phyloP scores from a whole-genome alignment of 768 basidiomycete genomes.

The Lactifluus hygrophoroides region DNA sequence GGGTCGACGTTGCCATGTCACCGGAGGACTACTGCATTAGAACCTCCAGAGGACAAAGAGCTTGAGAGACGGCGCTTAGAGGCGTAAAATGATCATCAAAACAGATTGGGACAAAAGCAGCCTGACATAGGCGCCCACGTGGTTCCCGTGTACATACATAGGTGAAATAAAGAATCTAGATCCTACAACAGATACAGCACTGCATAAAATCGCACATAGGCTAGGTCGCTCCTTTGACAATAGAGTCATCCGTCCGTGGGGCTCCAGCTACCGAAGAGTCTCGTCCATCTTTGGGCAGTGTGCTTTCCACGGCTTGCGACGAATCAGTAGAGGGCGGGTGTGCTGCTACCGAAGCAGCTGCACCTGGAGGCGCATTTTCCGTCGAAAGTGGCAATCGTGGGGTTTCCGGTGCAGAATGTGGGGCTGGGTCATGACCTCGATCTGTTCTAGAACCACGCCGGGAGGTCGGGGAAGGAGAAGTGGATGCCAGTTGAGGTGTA shows the following conservation, averaged over 20 bases:
- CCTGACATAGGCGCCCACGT: background rate
- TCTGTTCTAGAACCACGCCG: background rate
- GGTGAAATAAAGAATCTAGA: slow-evolving; percentile 13
- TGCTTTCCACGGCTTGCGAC: background rate
- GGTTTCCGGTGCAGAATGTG: background rate
- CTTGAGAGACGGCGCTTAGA: background rate
- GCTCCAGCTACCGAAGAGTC: background rate
- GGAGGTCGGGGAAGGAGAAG: background rate
- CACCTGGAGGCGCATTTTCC: background rate
- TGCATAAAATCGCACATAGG: background rate
- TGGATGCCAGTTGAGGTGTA: background rate
- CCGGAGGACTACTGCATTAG: background rate
- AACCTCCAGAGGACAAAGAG: background rate
- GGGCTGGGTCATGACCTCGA: background rate
- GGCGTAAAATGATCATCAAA: background rate
- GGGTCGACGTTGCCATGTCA: background rate
- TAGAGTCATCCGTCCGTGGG: background rate
- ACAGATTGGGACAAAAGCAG: background rate
- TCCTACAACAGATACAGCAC: slow-evolving; percentile 18
- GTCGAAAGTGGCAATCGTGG: background rate
- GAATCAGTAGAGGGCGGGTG: background rate
- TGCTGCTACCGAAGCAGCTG: background rate
- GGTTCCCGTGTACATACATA: background rate
- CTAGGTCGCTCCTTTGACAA: background rate
- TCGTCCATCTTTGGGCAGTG: background rate